Evolutionary conservation across 768 basidiomycete species (phyloP), one percentile per base, ranked within the genome.

Genomic region (Macrocybe gigantea): DNA sequence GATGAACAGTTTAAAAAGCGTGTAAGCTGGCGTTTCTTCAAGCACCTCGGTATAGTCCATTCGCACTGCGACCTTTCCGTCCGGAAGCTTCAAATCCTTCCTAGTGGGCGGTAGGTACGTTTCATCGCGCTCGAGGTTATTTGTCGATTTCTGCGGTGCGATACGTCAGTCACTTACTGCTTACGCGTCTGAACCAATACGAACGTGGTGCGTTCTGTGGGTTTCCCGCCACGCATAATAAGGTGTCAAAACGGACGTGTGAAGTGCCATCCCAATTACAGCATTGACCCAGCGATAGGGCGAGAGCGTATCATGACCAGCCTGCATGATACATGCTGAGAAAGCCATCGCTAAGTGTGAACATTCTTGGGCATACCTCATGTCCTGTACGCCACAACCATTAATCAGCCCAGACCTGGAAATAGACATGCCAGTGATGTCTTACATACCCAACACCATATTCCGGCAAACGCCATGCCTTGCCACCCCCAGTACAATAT

Each of bases 161-260:
- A 22, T 11, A 37, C 30, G n/a, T 41, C 4, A 34, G 10, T 37
- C 9, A 44, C 36, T 33, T 9, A 13, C 8, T 8, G 9, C 3
- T 33, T 52, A 15, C 14, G 15, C 8, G 30, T 6, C 6, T 8
- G 33, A 8, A 43, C 9, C 8, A 14, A 44, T 29, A 53, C 66
- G 71, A 66, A 88, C 86, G 65, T 85, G 82, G 59, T 78, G 78
- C 6, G 62, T 77, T 41, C 78, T 73, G 67, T 87, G 74, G 43
- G 79, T 85, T 57, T 80, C 64, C 53, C 78, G 73, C 86, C 86
- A 83, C 63, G 84, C 64, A 72, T 80, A 67, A 70, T 83, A 76
- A 55, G 77, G 74, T 58, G 79, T 79, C 37, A 75, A 57, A n/a
- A 75, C 64, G 46, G 69, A 72, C 1, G 70, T 70, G 55, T 77